Evolutionary conservation across 305 asterid species (phyloP).

Genomic region (Fraxinus angustifolia): DNA sequence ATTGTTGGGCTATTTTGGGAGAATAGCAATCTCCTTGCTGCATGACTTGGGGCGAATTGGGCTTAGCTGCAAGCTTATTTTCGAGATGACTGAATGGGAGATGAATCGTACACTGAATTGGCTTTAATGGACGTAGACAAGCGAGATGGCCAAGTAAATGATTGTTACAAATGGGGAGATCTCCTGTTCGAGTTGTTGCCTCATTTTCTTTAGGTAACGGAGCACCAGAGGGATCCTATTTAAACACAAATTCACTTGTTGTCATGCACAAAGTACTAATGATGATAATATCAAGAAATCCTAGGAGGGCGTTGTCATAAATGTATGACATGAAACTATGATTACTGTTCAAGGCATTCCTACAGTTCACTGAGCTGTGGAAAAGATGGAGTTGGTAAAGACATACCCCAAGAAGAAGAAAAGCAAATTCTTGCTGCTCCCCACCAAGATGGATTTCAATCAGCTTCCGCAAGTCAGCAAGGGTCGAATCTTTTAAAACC

Average conservation of each 20-base stretch:
- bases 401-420: constrained; percentile 71
- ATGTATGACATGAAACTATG: neutral
- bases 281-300: neutral
- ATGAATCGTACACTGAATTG: constrained; percentile 23
- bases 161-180: constrained; percentile 65
- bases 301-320: neutral
- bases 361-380: neutral
- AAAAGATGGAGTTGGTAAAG: neutral
- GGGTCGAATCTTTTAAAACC: constrained; percentile 56
- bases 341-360: neutral
- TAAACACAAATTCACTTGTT: neutral
- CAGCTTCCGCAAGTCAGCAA: constrained; percentile 74
- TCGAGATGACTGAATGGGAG: constrained; percentile 40
- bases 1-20: constrained; percentile 27
- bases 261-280: neutral
- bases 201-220: constrained; percentile 68
- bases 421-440: constrained; percentile 57
- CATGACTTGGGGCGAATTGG: constrained; percentile 14
- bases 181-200: constrained; percentile 33
- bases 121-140: constrained; percentile 55
- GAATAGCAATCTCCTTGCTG: constrained; percentile 24
- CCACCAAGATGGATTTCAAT: constrained; percentile 64
- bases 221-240: constrained; percentile 49
- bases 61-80: constrained; percentile 36
- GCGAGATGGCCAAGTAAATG: constrained; percentile 45